Conservation (phyloP, 1,284 basidiomycete species). For the Ustilago shanxiensis region DNA sequence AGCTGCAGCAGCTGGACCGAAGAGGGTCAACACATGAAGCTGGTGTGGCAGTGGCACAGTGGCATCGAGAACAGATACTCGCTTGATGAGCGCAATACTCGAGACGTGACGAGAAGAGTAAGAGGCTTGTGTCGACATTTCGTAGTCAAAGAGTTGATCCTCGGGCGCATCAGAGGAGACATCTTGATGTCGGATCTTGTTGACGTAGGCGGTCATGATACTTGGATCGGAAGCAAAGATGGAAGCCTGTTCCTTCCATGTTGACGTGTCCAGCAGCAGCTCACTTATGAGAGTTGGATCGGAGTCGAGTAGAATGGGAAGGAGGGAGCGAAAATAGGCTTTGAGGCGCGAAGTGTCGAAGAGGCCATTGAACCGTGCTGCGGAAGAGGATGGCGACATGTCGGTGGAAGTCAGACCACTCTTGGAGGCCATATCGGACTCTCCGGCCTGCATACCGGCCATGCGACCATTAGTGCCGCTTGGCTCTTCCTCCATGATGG, state of each 20-base stretch:
- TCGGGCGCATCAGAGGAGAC: slow-evolving; percentile 36
- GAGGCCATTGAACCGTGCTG: slow-evolving; percentile 29
- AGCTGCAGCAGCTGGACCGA: slow-evolving; percentile 80
- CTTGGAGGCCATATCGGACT: slow-evolving; percentile 18
- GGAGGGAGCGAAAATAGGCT: slow-evolving; percentile 48
- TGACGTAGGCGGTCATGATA: slow-evolving; percentile 56
- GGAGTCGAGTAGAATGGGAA: slow-evolving; percentile 51
- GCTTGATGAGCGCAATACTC: slow-evolving; percentile 94
- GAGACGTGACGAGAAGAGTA: slow-evolving; percentile 85
- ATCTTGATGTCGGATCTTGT: slow-evolving; percentile 57
- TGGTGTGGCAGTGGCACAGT: slow-evolving; percentile 83
- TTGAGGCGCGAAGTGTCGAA: slow-evolving; percentile 38
- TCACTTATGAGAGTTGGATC: slow-evolving; percentile 37
- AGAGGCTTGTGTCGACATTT: slow-evolving; percentile 79
- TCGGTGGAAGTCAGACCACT: slow-evolving; percentile 23
- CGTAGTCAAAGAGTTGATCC: slow-evolving; percentile 72
- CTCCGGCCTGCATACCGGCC: slow-evolving; percentile 19
- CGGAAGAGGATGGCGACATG: slow-evolving; percentile 34
- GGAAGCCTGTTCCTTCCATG: slow-evolving; percentile 51
- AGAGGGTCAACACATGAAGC: slow-evolving; percentile 91
- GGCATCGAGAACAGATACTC: slow-evolving; percentile 84
- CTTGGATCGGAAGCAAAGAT: slow-evolving; percentile 56
- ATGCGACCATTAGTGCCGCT: slow-evolving; percentile 28
- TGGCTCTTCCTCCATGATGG: slow-evolving; percentile 30
- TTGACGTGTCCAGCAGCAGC: slow-evolving; percentile 43